Evolutionary conservation across 192 early-diverging fungal genomes (phyloP).

Genomic region (Phycomyces nitens): DNA sequence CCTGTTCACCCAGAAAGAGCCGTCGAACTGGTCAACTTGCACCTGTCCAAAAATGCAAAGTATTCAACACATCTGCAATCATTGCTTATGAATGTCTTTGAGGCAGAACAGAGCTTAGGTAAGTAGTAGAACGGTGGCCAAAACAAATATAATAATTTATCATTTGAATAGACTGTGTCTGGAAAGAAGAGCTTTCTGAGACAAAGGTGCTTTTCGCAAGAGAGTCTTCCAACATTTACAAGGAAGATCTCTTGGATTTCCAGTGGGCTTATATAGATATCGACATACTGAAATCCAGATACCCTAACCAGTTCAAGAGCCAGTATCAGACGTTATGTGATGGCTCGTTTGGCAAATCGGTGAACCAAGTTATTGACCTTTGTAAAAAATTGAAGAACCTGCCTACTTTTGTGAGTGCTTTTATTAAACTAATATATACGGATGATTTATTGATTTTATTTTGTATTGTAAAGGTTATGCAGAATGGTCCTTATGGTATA

Average conservation of each 20-base stretch:
- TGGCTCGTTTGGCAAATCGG: not conserved
- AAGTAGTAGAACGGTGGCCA: conserved; percentile 9
- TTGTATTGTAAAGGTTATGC: conserved; percentile 16
- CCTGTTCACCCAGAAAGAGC: conserved; percentile 56
- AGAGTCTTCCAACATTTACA: conserved; percentile 72
- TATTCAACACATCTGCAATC: conserved; percentile 24
- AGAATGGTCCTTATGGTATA: conserved; percentile 26
- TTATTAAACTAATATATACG: no score
- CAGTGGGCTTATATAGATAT: conserved; percentile 43
- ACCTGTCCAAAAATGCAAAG: conserved; percentile 31
- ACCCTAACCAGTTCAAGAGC: not conserved
- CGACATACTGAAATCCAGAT: conserved; percentile 1
- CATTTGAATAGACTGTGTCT: conserved; percentile 8
- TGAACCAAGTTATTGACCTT: not conserved
- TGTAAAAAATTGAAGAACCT: not conserved
- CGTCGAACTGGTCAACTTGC: conserved; percentile 40
- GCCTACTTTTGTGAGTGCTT: not conserved
- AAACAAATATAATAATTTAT: not conserved
- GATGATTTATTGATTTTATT: no score
- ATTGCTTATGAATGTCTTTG: conserved; percentile 18
- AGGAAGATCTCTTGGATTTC: conserved; percentile 66
- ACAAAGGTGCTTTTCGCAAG: conserved; percentile 66
- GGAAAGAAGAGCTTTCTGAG: conserved; percentile 10
- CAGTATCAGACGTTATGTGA: not conserved
- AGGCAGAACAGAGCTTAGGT: conserved; percentile 31